These are phyloP conservation scores for Trichomonascus vanleenenianus DNA, from an alignment of 805 yeast species.

Conservation along the genomic window DNA sequence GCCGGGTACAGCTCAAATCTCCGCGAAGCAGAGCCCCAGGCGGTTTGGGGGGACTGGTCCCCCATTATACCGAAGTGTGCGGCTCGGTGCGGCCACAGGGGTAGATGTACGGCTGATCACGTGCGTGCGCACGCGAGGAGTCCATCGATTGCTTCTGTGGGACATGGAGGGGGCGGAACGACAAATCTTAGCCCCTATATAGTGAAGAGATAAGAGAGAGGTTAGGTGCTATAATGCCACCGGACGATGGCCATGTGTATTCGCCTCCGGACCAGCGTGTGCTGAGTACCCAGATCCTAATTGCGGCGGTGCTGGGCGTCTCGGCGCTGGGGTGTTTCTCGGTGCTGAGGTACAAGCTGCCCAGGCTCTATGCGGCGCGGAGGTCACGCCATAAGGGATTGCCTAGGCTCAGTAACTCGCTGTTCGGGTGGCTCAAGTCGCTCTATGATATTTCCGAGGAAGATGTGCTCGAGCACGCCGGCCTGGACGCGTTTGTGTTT, in stretches of 20 bases:
- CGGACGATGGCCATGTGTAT: slow-evolving; percentile 15
- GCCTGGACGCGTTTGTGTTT: slow-evolving; percentile 89
- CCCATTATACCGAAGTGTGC: too few species aligned
- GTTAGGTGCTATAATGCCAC: slow-evolving; percentile 7
- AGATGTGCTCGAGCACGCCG: slow-evolving; percentile 81
- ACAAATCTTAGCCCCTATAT: too few species aligned
- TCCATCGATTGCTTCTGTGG: background rate
- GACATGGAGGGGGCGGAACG: too few species aligned
- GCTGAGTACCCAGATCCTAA: slow-evolving; percentile 66
- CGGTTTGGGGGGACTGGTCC: too few species aligned
- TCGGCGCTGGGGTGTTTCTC: slow-evolving; percentile 65
- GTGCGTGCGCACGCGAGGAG: too few species aligned
- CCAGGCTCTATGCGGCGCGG: slow-evolving; percentile 80
- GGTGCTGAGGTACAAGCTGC: slow-evolving; percentile 61
- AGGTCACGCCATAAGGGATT: slow-evolving; percentile 37
- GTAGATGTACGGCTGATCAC: too few species aligned
- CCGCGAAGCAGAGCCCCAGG: too few species aligned
- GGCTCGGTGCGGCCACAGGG: too few species aligned
- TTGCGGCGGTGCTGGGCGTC: slow-evolving; percentile 62
- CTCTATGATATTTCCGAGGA: slow-evolving; percentile 59
- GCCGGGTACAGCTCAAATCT: too few species aligned
- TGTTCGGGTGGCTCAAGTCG: slow-evolving; percentile 77
- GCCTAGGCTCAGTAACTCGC: slow-evolving; percentile 51
- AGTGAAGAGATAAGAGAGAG: background rate
- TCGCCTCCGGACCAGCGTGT: slow-evolving; percentile 36